These are phyloP conservation scores for Trichomonas tenax DNA, from an alignment of 208 protist genomes.

Conservation along the genomic window DNA sequence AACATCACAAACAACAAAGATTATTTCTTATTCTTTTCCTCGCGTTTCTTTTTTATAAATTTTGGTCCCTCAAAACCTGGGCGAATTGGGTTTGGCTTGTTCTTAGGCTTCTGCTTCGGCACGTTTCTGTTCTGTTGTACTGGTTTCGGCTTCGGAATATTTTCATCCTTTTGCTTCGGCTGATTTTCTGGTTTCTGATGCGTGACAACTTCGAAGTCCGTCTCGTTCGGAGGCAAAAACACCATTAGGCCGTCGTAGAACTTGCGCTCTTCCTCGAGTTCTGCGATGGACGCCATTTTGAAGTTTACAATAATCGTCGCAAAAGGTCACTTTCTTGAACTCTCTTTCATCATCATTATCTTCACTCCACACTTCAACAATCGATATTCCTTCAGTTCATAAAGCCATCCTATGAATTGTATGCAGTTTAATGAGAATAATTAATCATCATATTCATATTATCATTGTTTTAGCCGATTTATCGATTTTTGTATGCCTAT, in stretches of 20 bases:
- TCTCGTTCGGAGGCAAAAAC: not conserved
- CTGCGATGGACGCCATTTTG: not conserved
- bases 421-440: too few species aligned
- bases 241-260: not conserved
- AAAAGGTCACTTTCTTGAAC: not conserved
- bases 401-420: too few species aligned
- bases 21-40: not conserved
- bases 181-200: not conserved
- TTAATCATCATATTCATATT: too few species aligned
- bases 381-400: too few species aligned
- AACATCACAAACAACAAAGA: too few species aligned
- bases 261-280: not conserved
- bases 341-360: too few species aligned
- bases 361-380: too few species aligned
- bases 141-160: not conserved
- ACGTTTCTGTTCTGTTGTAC: not conserved
- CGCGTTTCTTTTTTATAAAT: not conserved
- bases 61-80: not conserved
- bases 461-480: too few species aligned
- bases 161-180: not conserved
- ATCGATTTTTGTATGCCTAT: too few species aligned
- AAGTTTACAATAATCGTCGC: not conserved
- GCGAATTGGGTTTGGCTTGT: not conserved
- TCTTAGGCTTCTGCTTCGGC: not conserved
- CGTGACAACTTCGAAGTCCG: not conserved